phyloP scores from a whole-genome alignment of 2,329 filamentous ascomycete genomes.

The Aspergillus aculeatinus region DNA sequence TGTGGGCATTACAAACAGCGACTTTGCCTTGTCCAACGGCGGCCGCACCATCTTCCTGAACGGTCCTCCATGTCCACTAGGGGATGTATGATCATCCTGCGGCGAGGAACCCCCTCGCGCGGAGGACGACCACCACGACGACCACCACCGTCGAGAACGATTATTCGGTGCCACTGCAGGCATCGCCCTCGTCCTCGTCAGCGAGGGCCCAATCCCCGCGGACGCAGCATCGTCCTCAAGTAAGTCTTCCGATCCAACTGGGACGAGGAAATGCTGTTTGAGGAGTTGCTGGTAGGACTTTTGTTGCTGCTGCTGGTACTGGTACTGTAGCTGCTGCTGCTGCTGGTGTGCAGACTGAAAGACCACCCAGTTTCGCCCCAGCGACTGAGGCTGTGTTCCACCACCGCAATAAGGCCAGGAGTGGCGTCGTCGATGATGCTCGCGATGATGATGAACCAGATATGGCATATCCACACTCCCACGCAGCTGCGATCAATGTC shows the following conservation, averaged over 20 bases:
- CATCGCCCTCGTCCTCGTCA: not conserved
- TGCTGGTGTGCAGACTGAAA: conserved; percentile 14
- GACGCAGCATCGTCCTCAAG: conserved; percentile 33
- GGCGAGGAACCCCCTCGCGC: not conserved
- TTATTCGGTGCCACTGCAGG: not conserved
- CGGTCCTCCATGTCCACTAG: conserved; percentile 6
- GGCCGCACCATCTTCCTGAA: conserved; percentile 33
- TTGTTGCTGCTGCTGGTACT: not conserved
- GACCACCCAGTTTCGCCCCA: conserved; percentile 19
- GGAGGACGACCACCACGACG: conserved; percentile 12
- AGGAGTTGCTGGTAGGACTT: not conserved
- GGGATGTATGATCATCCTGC: not conserved
- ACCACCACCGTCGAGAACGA: conserved; percentile 26
- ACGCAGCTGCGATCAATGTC: not conserved
- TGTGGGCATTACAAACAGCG: conserved; percentile 31
- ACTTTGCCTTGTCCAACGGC: conserved; percentile 32
- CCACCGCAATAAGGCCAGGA: conserved; percentile 39
- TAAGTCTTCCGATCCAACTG: conserved; percentile 24
- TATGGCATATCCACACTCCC: conserved; percentile 25
- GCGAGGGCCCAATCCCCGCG: conserved; percentile 33
- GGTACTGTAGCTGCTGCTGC: not conserved
- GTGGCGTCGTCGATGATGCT: conserved; percentile 28
- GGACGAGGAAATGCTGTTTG: conserved; percentile 17
- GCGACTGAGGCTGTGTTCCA: conserved; percentile 21
- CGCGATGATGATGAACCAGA: conserved; percentile 23